Conservation (phyloP, 495 filamentous ascomycete genomes). For the Hypoxylon lienhwacheense region DNA sequence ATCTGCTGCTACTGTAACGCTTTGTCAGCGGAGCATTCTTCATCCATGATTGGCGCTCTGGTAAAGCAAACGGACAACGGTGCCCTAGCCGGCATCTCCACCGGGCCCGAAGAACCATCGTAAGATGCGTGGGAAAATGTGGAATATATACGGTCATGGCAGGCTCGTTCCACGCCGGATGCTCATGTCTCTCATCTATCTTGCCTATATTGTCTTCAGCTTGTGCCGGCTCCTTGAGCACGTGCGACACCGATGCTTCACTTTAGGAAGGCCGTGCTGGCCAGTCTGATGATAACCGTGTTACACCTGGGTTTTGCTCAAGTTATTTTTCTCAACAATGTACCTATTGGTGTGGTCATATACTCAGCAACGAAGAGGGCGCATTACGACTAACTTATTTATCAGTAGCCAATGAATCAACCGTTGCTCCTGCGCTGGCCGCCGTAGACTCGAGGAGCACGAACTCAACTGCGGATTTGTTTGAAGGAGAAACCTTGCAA, state of each 20-base stretch:
- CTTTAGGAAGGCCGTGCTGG: slow-evolving; percentile 6
- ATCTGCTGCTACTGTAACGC: slow-evolving; percentile 27
- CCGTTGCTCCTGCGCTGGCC: slow-evolving; percentile 23
- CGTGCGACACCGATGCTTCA: slow-evolving; percentile 19
- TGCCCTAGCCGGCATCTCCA: slow-evolving; percentile 16
- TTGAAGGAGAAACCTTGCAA: slow-evolving; percentile 46
- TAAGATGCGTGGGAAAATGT: slow-evolving; percentile 11
- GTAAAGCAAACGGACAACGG: slow-evolving; percentile 3
- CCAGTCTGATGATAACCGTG: slow-evolving; percentile 2
- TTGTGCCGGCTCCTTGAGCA: slow-evolving; percentile 5
- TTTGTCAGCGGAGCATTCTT: slow-evolving; percentile 5
- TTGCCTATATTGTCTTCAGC: neutral
- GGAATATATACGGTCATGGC: slow-evolving; percentile 23
- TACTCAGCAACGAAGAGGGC: no score
- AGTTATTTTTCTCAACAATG: slow-evolving; percentile 20
- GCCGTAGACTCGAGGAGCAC: slow-evolving; percentile 13
- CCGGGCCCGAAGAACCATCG: slow-evolving; percentile 19
- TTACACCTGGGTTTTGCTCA: slow-evolving; percentile 9
- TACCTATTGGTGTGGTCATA: slow-evolving; percentile 17
- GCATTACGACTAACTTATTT: neutral
- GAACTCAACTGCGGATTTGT: slow-evolving; percentile 33
- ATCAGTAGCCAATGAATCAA: slow-evolving; percentile 24
- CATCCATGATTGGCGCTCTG: slow-evolving; percentile 17
- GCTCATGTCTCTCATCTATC: neutral
- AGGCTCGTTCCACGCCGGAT: neutral